Evolutionary conservation across 2,329 filamentous ascomycete species (phyloP).

Genomic region (Neopestalotiopsis sp.): DNA sequence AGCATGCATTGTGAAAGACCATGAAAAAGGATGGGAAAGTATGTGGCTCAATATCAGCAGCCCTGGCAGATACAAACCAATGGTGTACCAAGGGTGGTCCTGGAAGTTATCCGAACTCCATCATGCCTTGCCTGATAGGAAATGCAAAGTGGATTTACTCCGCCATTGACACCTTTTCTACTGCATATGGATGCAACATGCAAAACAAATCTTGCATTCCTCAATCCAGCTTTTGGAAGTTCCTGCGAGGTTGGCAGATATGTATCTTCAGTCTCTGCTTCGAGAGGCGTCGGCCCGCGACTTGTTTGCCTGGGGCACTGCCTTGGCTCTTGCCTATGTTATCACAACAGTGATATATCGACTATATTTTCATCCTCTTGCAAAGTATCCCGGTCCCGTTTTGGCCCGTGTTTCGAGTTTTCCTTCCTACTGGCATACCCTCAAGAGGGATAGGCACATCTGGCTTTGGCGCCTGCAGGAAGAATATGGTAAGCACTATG

Average conservation of each 20-base stretch:
- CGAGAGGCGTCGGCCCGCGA: neutral
- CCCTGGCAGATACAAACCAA: neutral
- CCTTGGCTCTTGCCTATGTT: neutral
- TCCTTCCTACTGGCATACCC: constrained; percentile 26
- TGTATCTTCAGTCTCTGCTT: neutral
- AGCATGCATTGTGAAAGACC: neutral
- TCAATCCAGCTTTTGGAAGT: neutral
- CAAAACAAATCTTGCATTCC: neutral
- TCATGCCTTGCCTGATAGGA: neutral
- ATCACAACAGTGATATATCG: constrained; percentile 26
- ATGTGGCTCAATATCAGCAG: neutral
- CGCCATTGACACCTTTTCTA: neutral
- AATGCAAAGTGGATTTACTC: neutral
- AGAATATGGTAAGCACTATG: constrained; percentile 13
- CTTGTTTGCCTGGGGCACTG: neutral
- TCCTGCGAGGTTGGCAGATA: neutral
- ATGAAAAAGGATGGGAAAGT: neutral
- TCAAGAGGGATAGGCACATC: constrained; percentile 6
- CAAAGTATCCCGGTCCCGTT: constrained; percentile 30
- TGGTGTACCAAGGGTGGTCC: neutral
- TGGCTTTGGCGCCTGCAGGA: constrained; percentile 16
- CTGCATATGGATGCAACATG: neutral
- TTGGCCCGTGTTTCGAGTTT: constrained; percentile 28
- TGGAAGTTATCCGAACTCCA: neutral
- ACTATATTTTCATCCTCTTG: constrained; percentile 30